Conservation (phyloP, 139 green algal species). For the Mychonastes homosphaera region DNA sequence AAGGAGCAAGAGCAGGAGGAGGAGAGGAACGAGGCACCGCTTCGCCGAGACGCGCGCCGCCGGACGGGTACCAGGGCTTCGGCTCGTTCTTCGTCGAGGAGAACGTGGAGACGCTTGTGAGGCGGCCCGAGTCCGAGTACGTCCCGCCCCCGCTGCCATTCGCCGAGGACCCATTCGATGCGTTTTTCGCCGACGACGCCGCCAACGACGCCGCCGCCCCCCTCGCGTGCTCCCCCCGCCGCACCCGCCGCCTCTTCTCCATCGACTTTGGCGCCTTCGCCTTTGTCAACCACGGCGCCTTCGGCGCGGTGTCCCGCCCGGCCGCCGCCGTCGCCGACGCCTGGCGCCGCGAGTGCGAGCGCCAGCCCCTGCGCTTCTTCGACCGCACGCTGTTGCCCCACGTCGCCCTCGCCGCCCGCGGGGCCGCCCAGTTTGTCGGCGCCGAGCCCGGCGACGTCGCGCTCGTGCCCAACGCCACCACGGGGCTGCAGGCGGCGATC, state of each 20-base stretch:
- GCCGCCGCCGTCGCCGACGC: constrained; percentile 28
- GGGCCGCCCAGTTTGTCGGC: constrained; percentile 34
- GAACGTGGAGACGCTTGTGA: constrained; percentile 37
- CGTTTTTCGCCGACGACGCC: not conserved
- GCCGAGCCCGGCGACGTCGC: constrained; percentile 37
- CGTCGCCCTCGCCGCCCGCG: constrained; percentile 36
- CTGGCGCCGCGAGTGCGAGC: constrained; percentile 50
- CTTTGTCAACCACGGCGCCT: constrained; percentile 59
- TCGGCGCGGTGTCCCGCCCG: constrained; percentile 33
- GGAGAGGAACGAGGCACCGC: too few species aligned
- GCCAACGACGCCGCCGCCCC: constrained; percentile 1
- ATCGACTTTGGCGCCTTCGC: constrained; percentile 45
- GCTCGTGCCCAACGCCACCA: constrained; percentile 60
- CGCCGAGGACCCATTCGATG: not conserved
- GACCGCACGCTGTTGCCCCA: constrained; percentile 48
- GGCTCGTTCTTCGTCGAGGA: constrained; percentile 41
- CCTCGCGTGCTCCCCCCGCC: not conserved
- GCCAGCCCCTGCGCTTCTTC: constrained; percentile 47
- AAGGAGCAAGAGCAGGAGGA: too few species aligned
- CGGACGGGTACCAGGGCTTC: constrained; percentile 46
- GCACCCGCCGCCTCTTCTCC: constrained; percentile 29
- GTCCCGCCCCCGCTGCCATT: constrained; percentile 12
- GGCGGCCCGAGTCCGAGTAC: constrained; percentile 10
- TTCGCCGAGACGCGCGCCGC: too few species aligned
- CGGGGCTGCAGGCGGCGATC: constrained; percentile 49